A percentile compares a stretch with the other conserved stretches of the same genome.
phyloP scores from a whole-genome alignment of 2,329 filamentous ascomycete species.

The Ascochyta rabiei region DNA sequence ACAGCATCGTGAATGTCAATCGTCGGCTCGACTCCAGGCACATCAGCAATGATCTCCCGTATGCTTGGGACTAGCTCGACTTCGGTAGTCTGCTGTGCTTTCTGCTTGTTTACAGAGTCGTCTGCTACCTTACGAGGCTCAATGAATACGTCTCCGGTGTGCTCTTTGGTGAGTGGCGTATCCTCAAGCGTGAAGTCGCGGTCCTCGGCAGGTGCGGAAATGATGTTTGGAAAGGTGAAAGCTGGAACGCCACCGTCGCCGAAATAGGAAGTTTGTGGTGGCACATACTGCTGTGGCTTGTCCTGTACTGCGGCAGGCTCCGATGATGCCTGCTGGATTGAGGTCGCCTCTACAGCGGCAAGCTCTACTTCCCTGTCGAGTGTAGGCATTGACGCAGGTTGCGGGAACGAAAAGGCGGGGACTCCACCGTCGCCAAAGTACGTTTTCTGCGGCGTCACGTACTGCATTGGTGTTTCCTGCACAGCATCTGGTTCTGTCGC shows the following conservation, averaged over 20 bases:
- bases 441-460: not conserved
- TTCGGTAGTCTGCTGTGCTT: conserved; percentile 5
- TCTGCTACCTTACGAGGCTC: not conserved
- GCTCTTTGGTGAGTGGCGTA: not conserved
- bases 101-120: not conserved
- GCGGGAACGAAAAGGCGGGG: conserved; percentile 1
- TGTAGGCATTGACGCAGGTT: not conserved
- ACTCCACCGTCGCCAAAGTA: conserved; percentile 11
- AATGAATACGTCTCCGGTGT: not conserved
- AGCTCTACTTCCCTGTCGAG: not conserved
- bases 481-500: not conserved
- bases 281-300: not conserved
- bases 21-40: not conserved
- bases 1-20: not conserved
- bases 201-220: not conserved
- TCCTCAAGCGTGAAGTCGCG: too few relatives aligned
- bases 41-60: not conserved
- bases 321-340: not conserved
- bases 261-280: conserved; percentile 4
- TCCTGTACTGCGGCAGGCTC: not conserved
- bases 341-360: not conserved
- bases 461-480: not conserved
- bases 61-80: conserved; percentile 11
- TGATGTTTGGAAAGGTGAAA: not conserved
- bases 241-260: conserved; percentile 7